Percentiles rank a stretch among this genome's conserved stretches.
These are phyloP conservation scores for Wickerhamomyces canadensis DNA, from an alignment of 805 yeast genomes.

Conservation along the genomic window DNA sequence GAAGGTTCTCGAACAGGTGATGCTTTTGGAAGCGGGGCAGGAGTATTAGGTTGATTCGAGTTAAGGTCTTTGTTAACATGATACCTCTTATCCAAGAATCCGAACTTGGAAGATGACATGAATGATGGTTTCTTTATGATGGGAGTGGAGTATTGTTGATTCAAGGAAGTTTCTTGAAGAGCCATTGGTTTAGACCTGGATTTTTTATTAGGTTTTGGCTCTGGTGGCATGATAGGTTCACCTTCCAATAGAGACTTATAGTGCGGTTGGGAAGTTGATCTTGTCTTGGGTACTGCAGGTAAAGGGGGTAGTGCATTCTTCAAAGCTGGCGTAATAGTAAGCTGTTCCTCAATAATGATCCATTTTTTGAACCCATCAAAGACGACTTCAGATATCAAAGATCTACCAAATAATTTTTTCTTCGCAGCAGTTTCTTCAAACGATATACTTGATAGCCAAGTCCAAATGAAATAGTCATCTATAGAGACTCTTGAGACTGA, in stretches of 20 bases:
- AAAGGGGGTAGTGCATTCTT: constrained; percentile 17
- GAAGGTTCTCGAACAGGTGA: neutral
- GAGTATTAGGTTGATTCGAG: constrained; percentile 2
- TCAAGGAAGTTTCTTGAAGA: neutral
- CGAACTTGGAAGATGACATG: constrained; percentile 2
- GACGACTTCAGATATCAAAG: constrained; percentile 77
- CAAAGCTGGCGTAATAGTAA: constrained; percentile 28
- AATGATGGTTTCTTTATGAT: too few relatives aligned
- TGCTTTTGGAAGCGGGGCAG: constrained; percentile 6
- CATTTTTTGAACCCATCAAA: constrained; percentile 72
- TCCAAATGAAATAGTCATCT: constrained; percentile 88
- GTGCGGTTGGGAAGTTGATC: constrained; percentile 16
- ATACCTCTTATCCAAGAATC: constrained; percentile 5
- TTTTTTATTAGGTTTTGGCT: neutral
- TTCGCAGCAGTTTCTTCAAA: constrained; percentile 63
- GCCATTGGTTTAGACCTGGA: neutral
- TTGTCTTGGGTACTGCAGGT: constrained; percentile 17
- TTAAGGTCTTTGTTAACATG: constrained; percentile 2
- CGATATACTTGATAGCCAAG: constrained; percentile 78
- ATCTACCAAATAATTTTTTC: constrained; percentile 72
- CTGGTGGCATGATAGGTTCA: constrained; percentile 7
- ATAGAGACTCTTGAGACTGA: constrained; percentile 56
- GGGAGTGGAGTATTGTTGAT: neutral
- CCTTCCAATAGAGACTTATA: constrained; percentile 20
- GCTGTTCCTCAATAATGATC: constrained; percentile 69